Conservation (phyloP, 2,329 filamentous ascomycete species). For the Exophiala sideris region DNA sequence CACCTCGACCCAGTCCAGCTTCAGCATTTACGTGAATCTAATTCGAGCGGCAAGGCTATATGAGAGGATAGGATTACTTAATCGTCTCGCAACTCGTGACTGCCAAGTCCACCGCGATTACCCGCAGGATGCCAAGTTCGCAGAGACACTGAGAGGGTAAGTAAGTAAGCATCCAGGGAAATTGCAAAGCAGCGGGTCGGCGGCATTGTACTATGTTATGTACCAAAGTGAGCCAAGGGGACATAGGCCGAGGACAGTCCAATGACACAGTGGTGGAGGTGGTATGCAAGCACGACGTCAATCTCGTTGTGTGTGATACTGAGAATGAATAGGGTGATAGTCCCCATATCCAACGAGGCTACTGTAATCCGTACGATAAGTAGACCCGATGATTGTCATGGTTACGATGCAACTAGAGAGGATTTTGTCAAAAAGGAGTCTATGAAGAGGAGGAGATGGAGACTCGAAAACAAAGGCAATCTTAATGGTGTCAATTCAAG, state of each 20-base stretch:
- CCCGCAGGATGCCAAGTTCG: no score
- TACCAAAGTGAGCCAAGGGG: background rate
- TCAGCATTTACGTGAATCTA: no score
- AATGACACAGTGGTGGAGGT: background rate
- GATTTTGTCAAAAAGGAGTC: background rate
- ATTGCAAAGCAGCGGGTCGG: background rate
- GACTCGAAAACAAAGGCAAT: conserved; percentile 13
- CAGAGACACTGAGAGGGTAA: no score
- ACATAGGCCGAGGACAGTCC: background rate
- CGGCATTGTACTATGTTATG: background rate
- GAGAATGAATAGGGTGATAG: no score
- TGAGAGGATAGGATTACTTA: no score
- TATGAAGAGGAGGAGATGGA: conserved; percentile 1
- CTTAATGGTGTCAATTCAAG: conserved; percentile 27
- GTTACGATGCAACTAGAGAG: background rate
- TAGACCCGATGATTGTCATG: background rate
- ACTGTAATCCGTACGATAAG: background rate
- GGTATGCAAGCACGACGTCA: background rate
- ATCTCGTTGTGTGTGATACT: conserved; percentile 2
- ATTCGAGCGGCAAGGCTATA: no score
- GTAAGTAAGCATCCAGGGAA: no score
- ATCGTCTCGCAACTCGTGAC: no score
- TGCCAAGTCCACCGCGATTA: no score
- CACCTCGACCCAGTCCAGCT: no score
- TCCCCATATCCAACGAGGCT: no score